These are phyloP conservation scores for Aspergillus sp. DNA, from an alignment of 2,329 filamentous ascomycete species.

Conservation along the genomic window DNA sequence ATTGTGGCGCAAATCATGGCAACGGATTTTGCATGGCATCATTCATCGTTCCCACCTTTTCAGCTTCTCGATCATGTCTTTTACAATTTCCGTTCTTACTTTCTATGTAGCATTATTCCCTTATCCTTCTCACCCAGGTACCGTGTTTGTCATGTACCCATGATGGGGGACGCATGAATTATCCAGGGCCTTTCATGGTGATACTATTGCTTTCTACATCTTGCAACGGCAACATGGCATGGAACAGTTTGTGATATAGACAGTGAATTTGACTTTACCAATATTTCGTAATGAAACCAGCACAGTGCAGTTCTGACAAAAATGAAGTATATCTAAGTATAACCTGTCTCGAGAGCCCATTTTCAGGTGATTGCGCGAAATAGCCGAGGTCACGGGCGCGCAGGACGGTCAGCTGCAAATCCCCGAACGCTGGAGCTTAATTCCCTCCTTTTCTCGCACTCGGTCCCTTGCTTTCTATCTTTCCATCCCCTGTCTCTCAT, in stretches of 20 bases:
- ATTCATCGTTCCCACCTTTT: conserved; percentile 19
- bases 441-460: neutral
- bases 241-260: neutral
- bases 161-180: neutral
- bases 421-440: conserved; percentile 1
- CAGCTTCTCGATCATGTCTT: conserved; percentile 12
- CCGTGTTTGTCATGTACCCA: neutral
- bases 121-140: neutral
- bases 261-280: conserved; percentile 1
- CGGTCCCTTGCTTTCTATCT: conserved; percentile 2
- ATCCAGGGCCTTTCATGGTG: conserved; percentile 5
- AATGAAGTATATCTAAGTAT: too few species aligned
- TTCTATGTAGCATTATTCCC: conserved; percentile 15
- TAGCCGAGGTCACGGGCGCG: conserved; percentile 26
- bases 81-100: conserved; percentile 9
- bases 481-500: neutral
- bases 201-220: neutral
- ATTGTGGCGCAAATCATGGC: conserved; percentile 29
- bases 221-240: neutral
- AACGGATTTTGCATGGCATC: conserved; percentile 29
- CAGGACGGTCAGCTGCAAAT: neutral
- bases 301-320: neutral
- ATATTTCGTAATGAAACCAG: neutral
- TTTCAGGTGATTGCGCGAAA: neutral
- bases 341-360: neutral